Base-by-base conservation (phyloP, 805 yeast genomes). In the Candida chilensis region DNA sequence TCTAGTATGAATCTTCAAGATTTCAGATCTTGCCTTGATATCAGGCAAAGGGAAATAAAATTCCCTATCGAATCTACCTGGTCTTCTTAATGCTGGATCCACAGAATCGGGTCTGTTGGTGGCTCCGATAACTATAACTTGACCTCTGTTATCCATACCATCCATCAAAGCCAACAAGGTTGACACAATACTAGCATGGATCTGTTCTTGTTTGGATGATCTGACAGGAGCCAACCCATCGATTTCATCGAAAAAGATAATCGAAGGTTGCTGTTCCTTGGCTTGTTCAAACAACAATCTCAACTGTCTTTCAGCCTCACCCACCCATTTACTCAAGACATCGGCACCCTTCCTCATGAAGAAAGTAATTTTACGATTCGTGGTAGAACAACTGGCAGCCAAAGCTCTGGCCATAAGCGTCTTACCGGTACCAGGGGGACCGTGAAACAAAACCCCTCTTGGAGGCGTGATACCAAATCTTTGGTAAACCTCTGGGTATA, bases 391-490 rank as follows among this genome's bases (percentile, higher is more conserved):
- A 40, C 94, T 83, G 0, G 97, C 92, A 2, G 98, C 98, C 30
- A 92, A 61, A 0, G 98, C 98, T 36, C 98, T 63, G 0, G 98
- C 98, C 95, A 92, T 86, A 31, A 92, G 67, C 0, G 98, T 92
- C 51, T 92, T 92, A 68, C 98, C 98, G 0, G 98, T 92, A 39
- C 98, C 98, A 3, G 98, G 98, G 4, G 98, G 98, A 28, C 98
- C 98, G 54, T 92, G 98, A 57, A 92, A 92, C 32, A 92, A 56
- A 1, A 92, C 98, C 37, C 98, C 98, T 40, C 98, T 65, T 13
- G 98, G 98, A 1, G 98, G 97, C 0, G 96, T 85, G 20, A 90
- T 86, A 34, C 77, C 78, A 47, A 92, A 92, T 49, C 78, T 77
- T 40, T 86, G 82, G 48, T 90, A 92, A 7, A 92, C 70, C 50